Percentiles rank a stretch among this genome's conserved stretches.
These are phyloP conservation scores for Colletotrichum sp. DNA, from an alignment of 2,329 filamentous ascomycete species.

Conservation along the genomic window DNA sequence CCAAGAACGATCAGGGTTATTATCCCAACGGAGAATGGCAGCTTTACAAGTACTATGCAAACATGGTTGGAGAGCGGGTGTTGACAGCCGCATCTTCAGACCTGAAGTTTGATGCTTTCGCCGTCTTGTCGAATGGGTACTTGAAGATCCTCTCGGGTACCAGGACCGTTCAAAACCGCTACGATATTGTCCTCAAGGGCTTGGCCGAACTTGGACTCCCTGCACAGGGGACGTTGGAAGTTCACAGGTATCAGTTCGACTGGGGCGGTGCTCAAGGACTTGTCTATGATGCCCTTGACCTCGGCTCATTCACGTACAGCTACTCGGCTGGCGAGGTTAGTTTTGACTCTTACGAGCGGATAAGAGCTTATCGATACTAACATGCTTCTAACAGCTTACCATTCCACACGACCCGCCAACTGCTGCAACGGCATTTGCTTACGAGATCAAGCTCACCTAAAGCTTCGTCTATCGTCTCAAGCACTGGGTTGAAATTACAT, in stretches of 20 bases:
- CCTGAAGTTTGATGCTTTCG: neutral
- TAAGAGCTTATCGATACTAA: neutral
- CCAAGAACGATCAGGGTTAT: neutral
- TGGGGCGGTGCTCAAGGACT: neutral
- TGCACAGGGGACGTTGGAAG: accelerated
- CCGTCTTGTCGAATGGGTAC: neutral
- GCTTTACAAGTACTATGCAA: neutral
- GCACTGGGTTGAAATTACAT: accelerated
- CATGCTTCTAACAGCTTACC: neutral
- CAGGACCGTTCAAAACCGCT: neutral
- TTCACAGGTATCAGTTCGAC: neutral
- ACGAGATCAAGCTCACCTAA: neutral
- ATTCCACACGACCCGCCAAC: neutral
- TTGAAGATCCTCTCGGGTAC: neutral
- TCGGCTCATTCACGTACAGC: neutral
- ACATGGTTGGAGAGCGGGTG: neutral
- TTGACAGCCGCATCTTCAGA: neutral
- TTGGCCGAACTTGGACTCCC: neutral
- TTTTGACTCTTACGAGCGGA: neutral
- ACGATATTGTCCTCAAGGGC: neutral
- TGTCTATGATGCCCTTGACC: neutral
- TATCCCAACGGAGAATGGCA: neutral
- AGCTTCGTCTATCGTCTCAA: neutral
- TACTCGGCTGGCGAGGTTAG: accelerated
- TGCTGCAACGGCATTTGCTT: neutral